phyloP scores from a whole-genome alignment of 2,329 filamentous ascomycete species.

The Chlorencoelia australis region DNA sequence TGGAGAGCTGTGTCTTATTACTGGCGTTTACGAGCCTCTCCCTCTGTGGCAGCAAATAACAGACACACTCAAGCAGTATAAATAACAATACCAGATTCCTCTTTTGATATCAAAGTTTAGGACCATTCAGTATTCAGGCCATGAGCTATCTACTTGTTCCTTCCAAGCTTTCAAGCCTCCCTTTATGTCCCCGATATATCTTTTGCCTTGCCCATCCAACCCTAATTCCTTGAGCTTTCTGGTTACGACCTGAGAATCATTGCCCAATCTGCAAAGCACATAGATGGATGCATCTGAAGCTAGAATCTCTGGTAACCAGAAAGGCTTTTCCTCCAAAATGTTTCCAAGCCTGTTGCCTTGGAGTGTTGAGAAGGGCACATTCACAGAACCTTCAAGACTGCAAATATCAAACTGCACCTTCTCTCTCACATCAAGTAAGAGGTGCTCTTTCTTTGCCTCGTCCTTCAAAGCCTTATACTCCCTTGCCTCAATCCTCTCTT shows the following conservation, averaged over 20 bases:
- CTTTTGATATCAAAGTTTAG: neutral
- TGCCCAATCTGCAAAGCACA: conserved; percentile 63
- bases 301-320: conserved; percentile 33
- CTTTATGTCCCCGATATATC: conserved; percentile 59
- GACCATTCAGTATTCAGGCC: conserved; percentile 41
- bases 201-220: conserved; percentile 34
- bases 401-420: conserved; percentile 77
- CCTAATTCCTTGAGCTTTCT: conserved; percentile 52
- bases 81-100: conserved; percentile 6
- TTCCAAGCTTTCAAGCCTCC: conserved; percentile 69
- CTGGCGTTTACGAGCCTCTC: conserved; percentile 7
- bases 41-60: conserved; percentile 2
- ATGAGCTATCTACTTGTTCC: conserved; percentile 48
- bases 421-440: conserved; percentile 76
- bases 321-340: conserved; percentile 10
- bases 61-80: no score
- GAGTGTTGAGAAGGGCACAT: conserved; percentile 55
- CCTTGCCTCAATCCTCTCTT: conserved; percentile 57
- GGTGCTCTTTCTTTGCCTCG: conserved; percentile 30
- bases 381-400: conserved; percentile 64
- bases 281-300: conserved; percentile 47
- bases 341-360: conserved; percentile 16
- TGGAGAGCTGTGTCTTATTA: conserved; percentile 7
- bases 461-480: conserved; percentile 38
- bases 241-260: conserved; percentile 66